Evolutionary conservation across 805 yeast species (phyloP), one percentile per base, ranked within the genome.

Genomic region (Pichia manshurica): DNA sequence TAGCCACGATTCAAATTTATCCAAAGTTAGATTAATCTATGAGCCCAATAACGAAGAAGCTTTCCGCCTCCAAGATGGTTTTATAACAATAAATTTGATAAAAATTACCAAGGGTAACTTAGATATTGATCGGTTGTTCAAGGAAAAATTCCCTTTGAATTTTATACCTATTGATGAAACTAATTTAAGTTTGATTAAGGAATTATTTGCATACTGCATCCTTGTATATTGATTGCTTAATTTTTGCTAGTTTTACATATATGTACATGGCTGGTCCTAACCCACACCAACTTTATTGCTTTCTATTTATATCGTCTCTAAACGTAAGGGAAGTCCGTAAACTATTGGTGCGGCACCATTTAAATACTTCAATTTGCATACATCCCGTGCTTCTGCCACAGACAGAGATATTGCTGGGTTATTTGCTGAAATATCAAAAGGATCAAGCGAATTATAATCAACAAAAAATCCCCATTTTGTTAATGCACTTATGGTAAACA

Each of bases 271-370:
- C n/a, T 25, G 10, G 29, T 25, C 10, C 10, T 10, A 25, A 8
- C 10, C 10, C 10, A 25, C 29, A 25, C 10, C 10, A 8, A 8
- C 29, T 25, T 25, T 25, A 8, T 10, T 25, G 10, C 29, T 25
- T 25, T 16, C 7, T 22, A 21, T 19, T 22, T 35, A 42, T 13
- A 23, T 29, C 17, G 34, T 48, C 42, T 46, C 35, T 38, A 67
- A 53, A 22, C 47, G 52, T 44, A 82, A 64, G 5, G 98, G 98
- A 38, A 93, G 61, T 0, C 99, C 99, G 62, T 90, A 91, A 2
- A 90, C 71, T 0, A 93, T 82, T 0, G 96, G 96, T 0, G 99
- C 96, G 1, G 95, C 86, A 0, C 97, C 98, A 60, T 93, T 93
- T 53, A 91, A 68, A 58, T 77, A 88, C 46, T 69, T 77, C 51